These are phyloP conservation scores for Skeletonema grethae DNA, from an alignment of 108 stramenopile genomes.

Conservation along the genomic window DNA sequence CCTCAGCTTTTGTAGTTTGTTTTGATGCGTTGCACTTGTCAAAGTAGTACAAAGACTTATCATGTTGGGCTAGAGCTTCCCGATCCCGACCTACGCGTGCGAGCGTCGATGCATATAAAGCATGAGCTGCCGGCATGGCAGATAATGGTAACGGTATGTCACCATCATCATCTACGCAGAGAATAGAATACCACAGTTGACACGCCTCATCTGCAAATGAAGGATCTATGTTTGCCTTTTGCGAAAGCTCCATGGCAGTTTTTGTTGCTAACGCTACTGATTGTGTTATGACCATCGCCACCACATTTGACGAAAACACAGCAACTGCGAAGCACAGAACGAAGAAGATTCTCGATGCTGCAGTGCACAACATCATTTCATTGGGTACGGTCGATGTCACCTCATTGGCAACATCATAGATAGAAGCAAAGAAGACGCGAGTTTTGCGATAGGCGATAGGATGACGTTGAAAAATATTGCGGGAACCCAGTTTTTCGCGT, in stretches of 20 bases:
- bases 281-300: constrained; percentile 3
- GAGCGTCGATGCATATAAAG: constrained; percentile 61
- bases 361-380: too few relatives aligned
- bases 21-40: constrained; percentile 6
- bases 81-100: constrained; percentile 64
- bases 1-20: constrained; percentile 19
- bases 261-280: constrained; percentile 3
- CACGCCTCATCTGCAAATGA: constrained; percentile 30
- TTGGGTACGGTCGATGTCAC: too few relatives aligned
- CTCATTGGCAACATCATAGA: too few relatives aligned
- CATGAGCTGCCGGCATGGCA: constrained; percentile 28
- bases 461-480: too few relatives aligned
- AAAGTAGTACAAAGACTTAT: constrained; percentile 32
- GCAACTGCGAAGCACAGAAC: neutral
- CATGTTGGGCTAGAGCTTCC: constrained; percentile 48
- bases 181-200: constrained; percentile 30
- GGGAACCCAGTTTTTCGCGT: too few relatives aligned
- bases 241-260: constrained; percentile 20
- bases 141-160: constrained; percentile 5
- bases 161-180: neutral
- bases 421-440: too few relatives aligned
- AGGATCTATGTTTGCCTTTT: constrained; percentile 32
- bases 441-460: too few relatives aligned
- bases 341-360: too few relatives aligned
- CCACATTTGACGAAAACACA: neutral